A percentile compares a stretch with the other conserved stretches of the same genome.
Conservation (phyloP, 2,329 filamentous ascomycete genomes). For the Balansia obtecta region DNA sequence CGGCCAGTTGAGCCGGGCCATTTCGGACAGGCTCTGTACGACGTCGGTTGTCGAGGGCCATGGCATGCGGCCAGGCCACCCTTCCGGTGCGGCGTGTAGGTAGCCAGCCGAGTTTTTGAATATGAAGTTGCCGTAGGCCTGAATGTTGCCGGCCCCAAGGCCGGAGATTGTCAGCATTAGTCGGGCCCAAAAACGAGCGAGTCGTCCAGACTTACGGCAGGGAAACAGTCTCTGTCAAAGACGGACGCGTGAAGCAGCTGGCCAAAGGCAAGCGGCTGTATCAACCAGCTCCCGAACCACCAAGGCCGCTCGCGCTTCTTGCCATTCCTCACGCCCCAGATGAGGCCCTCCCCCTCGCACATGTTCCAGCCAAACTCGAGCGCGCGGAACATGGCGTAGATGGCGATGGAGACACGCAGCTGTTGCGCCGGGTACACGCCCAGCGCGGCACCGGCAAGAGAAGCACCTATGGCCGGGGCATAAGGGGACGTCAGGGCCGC, state of each 20-base stretch:
- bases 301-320: conserved; percentile 52
- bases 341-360: conserved; percentile 58
- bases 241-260: conserved; percentile 66
- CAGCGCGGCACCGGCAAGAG: conserved; percentile 71
- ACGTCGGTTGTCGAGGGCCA: conserved; percentile 73
- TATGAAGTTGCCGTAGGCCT: conserved; percentile 30
- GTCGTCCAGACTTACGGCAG: no score
- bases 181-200: no score
- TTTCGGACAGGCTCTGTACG: conserved; percentile 67
- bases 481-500: conserved; percentile 67
- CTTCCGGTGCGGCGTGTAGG: conserved; percentile 57
- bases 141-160: neutral
- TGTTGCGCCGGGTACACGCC: conserved; percentile 56
- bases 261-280: conserved; percentile 64
- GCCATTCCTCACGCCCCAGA: conserved; percentile 47
- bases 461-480: conserved; percentile 82
- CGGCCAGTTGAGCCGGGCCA: conserved; percentile 77
- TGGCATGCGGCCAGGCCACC: conserved; percentile 49
- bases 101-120: conserved; percentile 71
- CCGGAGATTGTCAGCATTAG: neutral
- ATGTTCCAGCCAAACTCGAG: conserved; percentile 81
- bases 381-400: conserved; percentile 70
- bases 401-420: conserved; percentile 65
- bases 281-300: conserved; percentile 78
- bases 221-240: conserved; percentile 65